Evolutionary conservation across 345 rosid species (phyloP).

Genomic region (Physaria fendleri): DNA sequence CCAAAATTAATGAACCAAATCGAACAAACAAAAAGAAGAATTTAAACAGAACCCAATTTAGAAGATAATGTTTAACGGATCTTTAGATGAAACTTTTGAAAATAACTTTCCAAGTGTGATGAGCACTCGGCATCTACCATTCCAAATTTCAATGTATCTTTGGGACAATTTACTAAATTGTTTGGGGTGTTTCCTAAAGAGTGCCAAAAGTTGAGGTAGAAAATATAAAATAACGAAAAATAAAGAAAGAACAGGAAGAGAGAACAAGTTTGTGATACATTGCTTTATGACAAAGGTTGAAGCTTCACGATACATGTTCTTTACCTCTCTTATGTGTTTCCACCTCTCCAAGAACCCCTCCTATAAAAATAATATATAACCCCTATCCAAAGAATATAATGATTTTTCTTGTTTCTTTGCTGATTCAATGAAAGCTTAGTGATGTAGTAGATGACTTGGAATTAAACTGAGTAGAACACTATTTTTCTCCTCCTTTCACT

Average conservation of each 20-base stretch:
- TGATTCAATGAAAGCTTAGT: background rate
- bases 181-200: constrained; percentile 4
- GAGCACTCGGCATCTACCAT: constrained; percentile 14
- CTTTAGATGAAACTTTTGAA: background rate
- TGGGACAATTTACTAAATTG: background rate
- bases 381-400: constrained; percentile 1
- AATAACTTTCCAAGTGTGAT: background rate
- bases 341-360: background rate
- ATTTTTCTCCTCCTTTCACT: constrained; percentile 79
- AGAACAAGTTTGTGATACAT: background rate
- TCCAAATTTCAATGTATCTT: background rate
- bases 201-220: constrained; percentile 4
- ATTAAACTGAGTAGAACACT: constrained; percentile 74
- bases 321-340: background rate
- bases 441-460: background rate
- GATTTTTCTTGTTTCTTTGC: background rate
- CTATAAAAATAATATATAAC: background rate
- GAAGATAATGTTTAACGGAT: background rate
- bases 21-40: too few relatives aligned
- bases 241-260: background rate
- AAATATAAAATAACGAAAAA: background rate
- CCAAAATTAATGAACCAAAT: too few relatives aligned
- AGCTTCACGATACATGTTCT: constrained; percentile 8
- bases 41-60: too few relatives aligned
- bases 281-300: constrained; percentile 7